phyloP scores from a whole-genome alignment of 1,284 basidiomycete genomes.

The Mycena citricolor region DNA sequence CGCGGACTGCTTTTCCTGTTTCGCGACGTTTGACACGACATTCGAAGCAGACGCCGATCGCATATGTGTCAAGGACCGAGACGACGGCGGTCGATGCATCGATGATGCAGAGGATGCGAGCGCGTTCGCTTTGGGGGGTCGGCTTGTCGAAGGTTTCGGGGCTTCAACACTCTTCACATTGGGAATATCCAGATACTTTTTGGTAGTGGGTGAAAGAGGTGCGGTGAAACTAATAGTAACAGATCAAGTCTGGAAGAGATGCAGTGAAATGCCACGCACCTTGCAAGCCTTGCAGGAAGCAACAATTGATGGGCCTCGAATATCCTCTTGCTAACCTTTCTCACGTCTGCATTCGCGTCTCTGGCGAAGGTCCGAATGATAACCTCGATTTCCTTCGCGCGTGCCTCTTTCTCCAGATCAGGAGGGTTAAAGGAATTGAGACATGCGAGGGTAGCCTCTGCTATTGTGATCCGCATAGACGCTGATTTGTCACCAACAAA shows the following conservation, averaged over 20 bases:
- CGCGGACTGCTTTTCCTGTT: neutral
- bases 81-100: conserved; percentile 18
- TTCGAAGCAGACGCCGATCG: conserved; percentile 27
- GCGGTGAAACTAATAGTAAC: conserved; percentile 56
- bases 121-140: conserved; percentile 13
- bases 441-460: conserved; percentile 64
- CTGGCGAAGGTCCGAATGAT: conserved; percentile 67
- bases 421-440: conserved; percentile 75
- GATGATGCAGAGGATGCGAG: conserved; percentile 27
- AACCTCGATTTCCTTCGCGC: conserved; percentile 66
- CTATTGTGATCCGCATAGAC: conserved; percentile 60
- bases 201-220: conserved; percentile 74
- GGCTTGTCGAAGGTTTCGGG: conserved; percentile 22
- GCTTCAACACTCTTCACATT: conserved; percentile 27
- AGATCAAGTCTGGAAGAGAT: conserved; percentile 13
- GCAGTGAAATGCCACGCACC: conserved; percentile 45
- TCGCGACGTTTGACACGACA: conserved; percentile 8
- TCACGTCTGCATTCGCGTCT: conserved; percentile 76
- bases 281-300: conserved; percentile 64
- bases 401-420: conserved; percentile 65
- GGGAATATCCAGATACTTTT: conserved; percentile 78
- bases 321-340: conserved; percentile 66
- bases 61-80: conserved; percentile 20
- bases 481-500: conserved; percentile 70
- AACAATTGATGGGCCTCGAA: conserved; percentile 76